Evolutionary conservation across 805 yeast genomes (phyloP).

Genomic region (Ogataea pini): DNA sequence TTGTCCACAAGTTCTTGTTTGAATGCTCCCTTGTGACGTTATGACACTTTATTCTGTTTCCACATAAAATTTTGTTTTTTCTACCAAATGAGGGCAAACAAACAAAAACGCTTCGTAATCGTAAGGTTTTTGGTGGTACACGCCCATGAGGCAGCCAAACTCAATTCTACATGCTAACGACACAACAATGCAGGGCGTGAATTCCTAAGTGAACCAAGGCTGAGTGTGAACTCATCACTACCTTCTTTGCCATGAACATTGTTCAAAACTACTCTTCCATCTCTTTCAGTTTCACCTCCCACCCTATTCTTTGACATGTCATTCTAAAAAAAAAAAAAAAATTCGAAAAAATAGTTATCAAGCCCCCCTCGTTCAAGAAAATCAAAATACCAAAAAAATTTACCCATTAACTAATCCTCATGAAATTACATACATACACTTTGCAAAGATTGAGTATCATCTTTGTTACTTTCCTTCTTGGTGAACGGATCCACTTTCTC

Average conservation of each 20-base stretch:
- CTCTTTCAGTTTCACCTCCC: not conserved
- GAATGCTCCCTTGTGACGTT: conserved; percentile 6
- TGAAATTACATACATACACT: not conserved
- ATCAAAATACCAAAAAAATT: not conserved
- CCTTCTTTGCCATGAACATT: too few relatives aligned
- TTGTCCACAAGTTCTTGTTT: not conserved
- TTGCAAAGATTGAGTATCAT: not conserved
- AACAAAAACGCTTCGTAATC: conserved; percentile 7
- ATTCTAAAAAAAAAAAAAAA: not conserved
- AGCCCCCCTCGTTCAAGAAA: not conserved
- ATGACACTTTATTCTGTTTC: conserved; percentile 19
- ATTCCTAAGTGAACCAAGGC: too few relatives aligned
- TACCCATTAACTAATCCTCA: not conserved
- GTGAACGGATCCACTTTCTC: conserved; percentile 24
- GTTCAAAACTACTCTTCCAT: not conserved
- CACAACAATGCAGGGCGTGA: too few relatives aligned
- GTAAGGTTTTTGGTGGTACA: not conserved
- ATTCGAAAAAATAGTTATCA: not conserved
- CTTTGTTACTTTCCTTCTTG: not conserved
- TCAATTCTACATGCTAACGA: too few relatives aligned
- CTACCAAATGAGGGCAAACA: conserved; percentile 17
- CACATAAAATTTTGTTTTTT: conserved; percentile 15
- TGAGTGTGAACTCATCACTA: too few relatives aligned
- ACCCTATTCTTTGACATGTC: conserved; percentile 1
- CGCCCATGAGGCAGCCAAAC: not conserved